Base-by-base conservation (phyloP, 148 eudicot genomes). In the Cornus florida region DNA sequence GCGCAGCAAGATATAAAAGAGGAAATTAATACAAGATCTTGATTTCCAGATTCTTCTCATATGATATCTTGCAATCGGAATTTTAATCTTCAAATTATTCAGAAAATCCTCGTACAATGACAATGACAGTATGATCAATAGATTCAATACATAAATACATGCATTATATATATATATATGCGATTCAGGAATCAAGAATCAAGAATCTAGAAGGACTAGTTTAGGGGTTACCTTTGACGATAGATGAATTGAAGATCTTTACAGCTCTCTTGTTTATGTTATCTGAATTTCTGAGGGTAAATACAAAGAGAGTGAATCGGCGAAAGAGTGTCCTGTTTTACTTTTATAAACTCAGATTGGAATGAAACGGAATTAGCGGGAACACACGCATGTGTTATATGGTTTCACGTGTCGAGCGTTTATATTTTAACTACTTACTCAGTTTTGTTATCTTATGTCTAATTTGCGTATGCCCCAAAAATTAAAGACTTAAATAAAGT, bases 321-420 rank as follows among this genome's bases (percentile, higher is more conserved):
- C 6, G 9, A 19, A 23, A 10, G 8, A 5, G 24, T 48, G 65
- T 48, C 48, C 59, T 9, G 59, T 76, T 76, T 23, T 41, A n/a
- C 69, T 48, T 38, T 14, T 23, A 43, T 8, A 67, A 67, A 67
- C 10, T 48, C 22, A 66, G 71, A 76, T 65, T 46, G 72, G 72
- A 76, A 68, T 7, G 65, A 7, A 66, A 76, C 79, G 72, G 31
- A 67, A 76, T 10, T 12, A 48, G 79, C 79, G 79, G 79, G 79
- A 76, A 76, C 65, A 48, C 72, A 6, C 46, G 46, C 41, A 31
- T 48, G 12, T 48, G 31, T 41, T 2, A 39, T 57, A 39, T 57
- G 4, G 32, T 38, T 22, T 38, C 33, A 75, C 77, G 69, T 56
- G 77, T 62, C 71, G 24, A 53, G 19, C 59, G 59, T 14, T 53